Conservation (phyloP, 2,329 filamentous ascomycete species). For the Beauveria rudraprayagi region DNA sequence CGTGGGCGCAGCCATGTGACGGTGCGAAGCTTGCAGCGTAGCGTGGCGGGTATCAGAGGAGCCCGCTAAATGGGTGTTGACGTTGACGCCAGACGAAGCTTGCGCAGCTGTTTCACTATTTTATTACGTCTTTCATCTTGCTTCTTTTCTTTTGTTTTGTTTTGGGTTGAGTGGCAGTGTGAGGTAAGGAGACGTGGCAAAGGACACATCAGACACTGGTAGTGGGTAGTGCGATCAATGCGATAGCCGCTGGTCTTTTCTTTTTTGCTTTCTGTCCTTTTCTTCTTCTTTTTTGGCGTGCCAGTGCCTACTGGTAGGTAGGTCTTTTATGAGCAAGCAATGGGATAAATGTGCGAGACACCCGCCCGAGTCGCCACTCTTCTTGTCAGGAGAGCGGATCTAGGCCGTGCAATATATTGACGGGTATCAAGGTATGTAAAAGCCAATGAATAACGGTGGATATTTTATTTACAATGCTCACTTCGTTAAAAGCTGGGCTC, state of each 20-base stretch:
- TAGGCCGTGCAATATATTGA: background rate
- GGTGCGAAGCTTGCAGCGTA: background rate
- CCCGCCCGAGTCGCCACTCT: background rate
- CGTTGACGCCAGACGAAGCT: background rate
- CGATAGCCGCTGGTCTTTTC: background rate
- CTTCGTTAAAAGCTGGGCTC: background rate
- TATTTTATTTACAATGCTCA: constrained; percentile 10
- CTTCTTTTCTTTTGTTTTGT: background rate
- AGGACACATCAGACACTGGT: background rate
- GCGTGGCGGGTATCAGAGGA: background rate
- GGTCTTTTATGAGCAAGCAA: too few relatives aligned
- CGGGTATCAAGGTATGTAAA: background rate
- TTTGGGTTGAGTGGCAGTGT: background rate
- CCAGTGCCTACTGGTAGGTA: too few relatives aligned
- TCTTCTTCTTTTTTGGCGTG: background rate
- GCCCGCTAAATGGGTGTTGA: constrained; percentile 3
- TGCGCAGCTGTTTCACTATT: background rate
- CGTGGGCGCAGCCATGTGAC: constrained; percentile 15
- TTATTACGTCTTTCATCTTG: background rate
- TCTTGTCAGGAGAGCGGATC: background rate
- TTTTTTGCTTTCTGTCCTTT: background rate
- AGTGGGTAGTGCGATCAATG: too few relatives aligned
- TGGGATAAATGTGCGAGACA: background rate
- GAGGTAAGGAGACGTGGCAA: background rate
- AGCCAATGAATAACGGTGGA: constrained; percentile 7